These are phyloP conservation scores for Auricularia cornea DNA, from an alignment of 768 basidiomycete species.

Conservation along the genomic window DNA sequence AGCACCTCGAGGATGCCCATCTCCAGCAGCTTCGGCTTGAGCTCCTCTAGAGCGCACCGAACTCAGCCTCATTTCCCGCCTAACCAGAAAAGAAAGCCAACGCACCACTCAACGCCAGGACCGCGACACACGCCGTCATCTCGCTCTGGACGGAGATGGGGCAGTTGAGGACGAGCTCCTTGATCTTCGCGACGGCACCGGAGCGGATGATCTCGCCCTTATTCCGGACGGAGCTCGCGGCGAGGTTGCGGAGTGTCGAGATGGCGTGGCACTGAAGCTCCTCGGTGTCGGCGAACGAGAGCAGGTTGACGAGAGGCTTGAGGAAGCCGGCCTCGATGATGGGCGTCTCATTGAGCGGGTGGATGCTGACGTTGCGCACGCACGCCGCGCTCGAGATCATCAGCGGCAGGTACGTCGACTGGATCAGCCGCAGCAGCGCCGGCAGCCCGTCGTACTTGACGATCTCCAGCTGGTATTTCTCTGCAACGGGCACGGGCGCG, in stretches of 20 bases:
- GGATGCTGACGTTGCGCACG: constrained; percentile 97
- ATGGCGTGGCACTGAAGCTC: constrained; percentile 99
- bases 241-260: constrained; percentile 91
- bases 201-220: constrained; percentile 97
- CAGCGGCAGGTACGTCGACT: constrained; percentile 94
- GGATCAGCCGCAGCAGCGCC: constrained; percentile 85
- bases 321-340: constrained; percentile 99
- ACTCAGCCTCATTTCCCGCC: not conserved
- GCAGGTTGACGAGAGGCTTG: constrained; percentile 87
- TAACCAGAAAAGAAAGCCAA: constrained; percentile 8
- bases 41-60: constrained; percentile 55
- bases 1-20: constrained; percentile 98
- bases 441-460: constrained; percentile 91
- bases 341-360: constrained; percentile 96
- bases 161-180: constrained; percentile 89
- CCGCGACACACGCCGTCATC: constrained; percentile 99
- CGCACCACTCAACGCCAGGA: constrained; percentile 89
- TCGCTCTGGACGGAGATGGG: constrained; percentile 97
- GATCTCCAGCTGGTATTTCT: constrained; percentile 98
- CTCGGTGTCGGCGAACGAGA: constrained; percentile 99
- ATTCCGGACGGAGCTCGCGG: constrained; percentile 96
- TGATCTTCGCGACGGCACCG: constrained; percentile 93
- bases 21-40: constrained; percentile 93
- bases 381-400: constrained; percentile 98
- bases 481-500: constrained; percentile 40